Evolutionary conservation across 2,329 filamentous ascomycete genomes (phyloP), one percentile per base, ranked within the genome.

Genomic region (Fusarium sarcochroum): DNA sequence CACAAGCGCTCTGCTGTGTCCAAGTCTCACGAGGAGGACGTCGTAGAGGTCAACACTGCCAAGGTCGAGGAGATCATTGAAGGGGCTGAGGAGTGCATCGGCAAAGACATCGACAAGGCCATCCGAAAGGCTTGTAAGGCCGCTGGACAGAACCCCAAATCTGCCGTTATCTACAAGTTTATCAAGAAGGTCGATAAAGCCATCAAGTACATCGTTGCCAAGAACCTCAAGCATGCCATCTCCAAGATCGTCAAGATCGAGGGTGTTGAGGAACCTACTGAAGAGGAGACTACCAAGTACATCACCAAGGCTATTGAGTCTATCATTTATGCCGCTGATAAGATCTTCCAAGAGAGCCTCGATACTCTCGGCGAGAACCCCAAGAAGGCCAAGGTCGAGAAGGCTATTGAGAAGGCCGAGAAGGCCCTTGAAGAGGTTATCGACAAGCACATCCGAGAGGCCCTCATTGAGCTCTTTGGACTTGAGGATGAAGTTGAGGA

Each of bases 401-500:
- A 55, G 10, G 34, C 42, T 13, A 15, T 54, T 18, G 20, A 38
- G 42, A 48, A 60, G 54, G 34, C 65, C 20, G 47, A 60, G 32
- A 41, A 66, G 44, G 20, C 48, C 21, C 60, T 68, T n/a, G 52
- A 40, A 32, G 25, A 57, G 35, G 11, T 47, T 17, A 54, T 68
- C n/a, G 58, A 67, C 32, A 42, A 56, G 45, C 14, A 23, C 15
- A 17, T 68, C n/a, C 55, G 65, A 37, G 37, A 60, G 48, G 53
- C 64, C n/a, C 27, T 68, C 35, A 37, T 59, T 25, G 21, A 41
- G 18, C 59, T 68, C 30, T 64, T 68, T 18, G 32, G 17, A 3
- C 23, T 59, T 18, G 42, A 45, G 41, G 20, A 25, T 11, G 20
- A 44, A 9, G 21, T 7, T 30, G 10, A 14, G 9, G 25, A 45